Evolutionary conservation across 306 rosid genomes (phyloP), one percentile per base, ranked within the genome.

Genomic region (Cyclanthera cordifolia): DNA sequence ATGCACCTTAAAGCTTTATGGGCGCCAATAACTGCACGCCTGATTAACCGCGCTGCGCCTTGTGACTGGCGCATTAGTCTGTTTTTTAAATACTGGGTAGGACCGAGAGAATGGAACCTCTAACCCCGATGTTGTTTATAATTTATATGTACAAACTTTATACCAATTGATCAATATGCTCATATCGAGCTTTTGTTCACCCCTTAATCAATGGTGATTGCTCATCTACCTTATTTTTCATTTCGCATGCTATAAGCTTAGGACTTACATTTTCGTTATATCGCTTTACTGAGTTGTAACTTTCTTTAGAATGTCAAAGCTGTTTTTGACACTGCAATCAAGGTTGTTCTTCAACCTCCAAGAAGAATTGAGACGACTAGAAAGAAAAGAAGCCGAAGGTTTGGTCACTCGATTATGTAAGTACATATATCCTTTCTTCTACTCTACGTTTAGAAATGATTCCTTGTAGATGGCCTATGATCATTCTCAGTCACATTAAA

Each of bases 331-430:
- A 93, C 88, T 53, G 91, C 99, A 32, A 93, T 93, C 75, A 93
- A 93, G 86, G 99, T 88, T 86, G 99, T 90, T 79, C 95, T 93
- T 50, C 97, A 93, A 83, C 99, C 99, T 74, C 95, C 95, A 28
- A 88, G 97, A 64, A 93, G 85, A 82, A 90, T 82, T 74, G 96
- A 93, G 81, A 81, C 82, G 78, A 76, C 86, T 3, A 81, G 70
- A 78, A 85, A 88, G 90, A 93, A 81, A 84, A 78, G 84, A 77
- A 84, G 73, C 72, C 79, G 88, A 54, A 86, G 89, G 23, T 85
- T 91, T 14, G 87, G 90, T 70, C 90, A 90, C 81, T 81, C 88
- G 48, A 58, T 93, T 81, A 90, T 74, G 99, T 90, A 82, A 88
- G 99, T 88, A 27, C 72, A 70, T 51, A 30, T 54, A 13, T 72